Base-by-base conservation (phyloP, 208 protist species). In the Trypanosoma brucei region DNA sequence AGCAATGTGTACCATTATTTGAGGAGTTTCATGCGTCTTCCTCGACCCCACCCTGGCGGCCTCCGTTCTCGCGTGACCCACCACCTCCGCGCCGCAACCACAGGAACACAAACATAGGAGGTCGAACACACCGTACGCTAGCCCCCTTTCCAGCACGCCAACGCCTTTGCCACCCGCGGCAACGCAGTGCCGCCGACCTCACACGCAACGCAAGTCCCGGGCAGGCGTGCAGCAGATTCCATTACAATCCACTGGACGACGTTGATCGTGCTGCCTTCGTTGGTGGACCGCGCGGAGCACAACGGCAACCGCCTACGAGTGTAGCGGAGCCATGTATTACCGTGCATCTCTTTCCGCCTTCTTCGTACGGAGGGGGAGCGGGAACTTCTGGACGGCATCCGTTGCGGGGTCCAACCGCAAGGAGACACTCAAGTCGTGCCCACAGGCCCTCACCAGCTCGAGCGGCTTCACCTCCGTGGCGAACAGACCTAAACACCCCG, bases 401-500 rank as follows among this genome's bases (percentile, higher is more conserved):
- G 33, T 58, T 52, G 35, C 56, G 59, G 30, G 55, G 54, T 9
- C 64, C 55, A 57, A 69, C 50, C 31, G 36, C 40, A 22, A 31
- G 30, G 58, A 44, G 58, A 8, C 2, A 62, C 53, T 33, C 14
- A 9, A 59, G 34, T 38, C 40, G 53, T 30, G 5, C 40, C 3
- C 53, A 33, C 9, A 65, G 60, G 34, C 22, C 45, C 3, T 55
- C 72, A 39, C 60, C 65, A 38, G 62, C 42, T 9, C 73, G 65
- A 45, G 63, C 68, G 14, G 72, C 79, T 2, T 84, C 82, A 8
- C 83, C 83, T 2, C 83, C 83, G 35, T 89, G 84, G 82, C 62
- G 84, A 30, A 91, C 84, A n/a, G 84, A 91, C 36, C 59, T 73
- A 3, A 91, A 91, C 53, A 72, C 75, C 13, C 62, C 54, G 8